phyloP scores from a whole-genome alignment of 805 yeast genomes.

The Barnettozyma pratensis region DNA sequence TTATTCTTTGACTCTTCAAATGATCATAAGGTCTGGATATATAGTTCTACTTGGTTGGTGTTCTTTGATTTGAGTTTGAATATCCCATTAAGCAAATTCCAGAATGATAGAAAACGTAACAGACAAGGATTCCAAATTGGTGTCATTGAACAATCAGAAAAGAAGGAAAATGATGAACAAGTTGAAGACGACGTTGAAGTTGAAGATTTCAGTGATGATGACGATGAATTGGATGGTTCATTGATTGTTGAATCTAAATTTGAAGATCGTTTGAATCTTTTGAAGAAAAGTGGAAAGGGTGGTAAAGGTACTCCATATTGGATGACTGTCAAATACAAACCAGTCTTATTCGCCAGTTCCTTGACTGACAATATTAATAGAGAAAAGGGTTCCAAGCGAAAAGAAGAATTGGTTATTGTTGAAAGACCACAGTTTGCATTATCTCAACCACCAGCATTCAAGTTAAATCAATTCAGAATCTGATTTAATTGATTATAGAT shows the following conservation, averaged over 20 bases:
- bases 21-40: slow-evolving; percentile 64
- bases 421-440: slow-evolving; percentile 67
- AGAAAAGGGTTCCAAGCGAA: slow-evolving; percentile 2
- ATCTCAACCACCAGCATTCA: slow-evolving; percentile 60
- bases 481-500: slow-evolving; percentile 14
- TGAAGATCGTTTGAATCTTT: slow-evolving; percentile 6
- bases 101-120: slow-evolving; percentile 31
- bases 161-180: slow-evolving; percentile 23
- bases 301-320: slow-evolving; percentile 51
- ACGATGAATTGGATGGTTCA: slow-evolving; percentile 22
- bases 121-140: slow-evolving; percentile 40
- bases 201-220: slow-evolving; percentile 27
- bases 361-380: slow-evolving; percentile 32
- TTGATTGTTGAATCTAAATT: slow-evolving; percentile 7
- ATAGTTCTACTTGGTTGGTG: slow-evolving; percentile 79
- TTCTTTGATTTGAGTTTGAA: slow-evolving; percentile 62
- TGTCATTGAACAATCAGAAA: slow-evolving; percentile 31
- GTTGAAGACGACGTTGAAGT: neutral
- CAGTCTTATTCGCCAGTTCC: slow-evolving; percentile 56
- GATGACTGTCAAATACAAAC: slow-evolving; percentile 70
- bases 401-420: slow-evolving; percentile 55
- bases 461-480: slow-evolving; percentile 49
- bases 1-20: slow-evolving; percentile 45
- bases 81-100: slow-evolving; percentile 38
- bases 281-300: slow-evolving; percentile 22